phyloP scores from a whole-genome alignment of 345 rosid species.

The Euphorbia tirucalli region DNA sequence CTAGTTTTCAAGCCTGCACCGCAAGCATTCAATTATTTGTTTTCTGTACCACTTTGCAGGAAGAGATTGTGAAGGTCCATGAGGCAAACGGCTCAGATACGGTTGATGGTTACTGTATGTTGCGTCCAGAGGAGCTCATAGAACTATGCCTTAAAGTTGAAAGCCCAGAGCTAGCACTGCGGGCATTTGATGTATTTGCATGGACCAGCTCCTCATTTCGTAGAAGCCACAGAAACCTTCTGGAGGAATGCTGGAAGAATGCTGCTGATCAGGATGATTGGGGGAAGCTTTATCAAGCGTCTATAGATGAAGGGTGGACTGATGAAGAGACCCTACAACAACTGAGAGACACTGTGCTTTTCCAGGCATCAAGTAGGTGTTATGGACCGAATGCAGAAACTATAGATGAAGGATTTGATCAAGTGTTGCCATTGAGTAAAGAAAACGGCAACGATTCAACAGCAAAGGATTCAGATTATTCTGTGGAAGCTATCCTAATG shows the following conservation, averaged over 20 bases:
- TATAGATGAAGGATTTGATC: constrained; percentile 60
- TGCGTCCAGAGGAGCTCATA: constrained; percentile 72
- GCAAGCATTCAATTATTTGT: neutral
- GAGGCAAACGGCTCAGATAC: constrained; percentile 38
- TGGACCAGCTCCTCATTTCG: constrained; percentile 82
- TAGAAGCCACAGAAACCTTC: constrained; percentile 58
- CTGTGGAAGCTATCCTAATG: constrained; percentile 78
- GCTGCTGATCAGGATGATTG: constrained; percentile 79
- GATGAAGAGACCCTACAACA: constrained; percentile 73
- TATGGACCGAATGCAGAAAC: constrained; percentile 64
- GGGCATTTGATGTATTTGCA: constrained; percentile 79
- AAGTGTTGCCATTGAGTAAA: constrained; percentile 66
- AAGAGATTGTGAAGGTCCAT: constrained; percentile 51
- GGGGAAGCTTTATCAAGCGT: constrained; percentile 65
- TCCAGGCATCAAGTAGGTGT: constrained; percentile 70
- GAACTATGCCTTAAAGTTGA: constrained; percentile 57
- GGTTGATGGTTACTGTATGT: constrained; percentile 37
- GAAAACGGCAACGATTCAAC: constrained; percentile 32
- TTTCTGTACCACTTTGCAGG: constrained; percentile 41
- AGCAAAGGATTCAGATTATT: constrained; percentile 36
- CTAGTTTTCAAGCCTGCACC: neutral
- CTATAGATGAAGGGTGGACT: constrained; percentile 69
- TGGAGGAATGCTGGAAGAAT: constrained; percentile 89
- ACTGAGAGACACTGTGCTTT: constrained; percentile 61
- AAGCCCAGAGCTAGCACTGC: constrained; percentile 50